Base-by-base conservation (phyloP, 352 stramenopile species). In the Pythium chondricola region DNA sequence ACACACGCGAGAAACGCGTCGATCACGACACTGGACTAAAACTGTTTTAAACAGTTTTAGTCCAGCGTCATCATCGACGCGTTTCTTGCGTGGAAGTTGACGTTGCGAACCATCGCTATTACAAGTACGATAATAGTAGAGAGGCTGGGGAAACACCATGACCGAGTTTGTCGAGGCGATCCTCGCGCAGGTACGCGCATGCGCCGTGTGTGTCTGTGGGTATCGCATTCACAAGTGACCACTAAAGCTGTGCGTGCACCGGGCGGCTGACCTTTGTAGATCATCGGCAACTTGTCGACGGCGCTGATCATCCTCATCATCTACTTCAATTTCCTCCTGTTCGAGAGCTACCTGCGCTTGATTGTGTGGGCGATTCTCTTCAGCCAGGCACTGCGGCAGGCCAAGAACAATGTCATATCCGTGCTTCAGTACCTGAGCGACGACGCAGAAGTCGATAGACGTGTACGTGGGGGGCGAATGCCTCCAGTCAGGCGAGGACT, bases 321-420 rank as follows among this genome's bases (percentile, higher is more conserved):
- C 58, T 94, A 94, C 63, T 92, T 92, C 58, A 94, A 94, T 68
- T 94, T 94, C 56, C 61, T 92, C 35, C 67, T 94, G 45, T 94
- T 94, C 41, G 83, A 94, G 66, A 90, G 86, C 71, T 94, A 94
- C 61, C 43, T 92, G 56, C 70, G 81, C 6, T 65, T 94, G 31
- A 94, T 94, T 44, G 75, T 94, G 13, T 94, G 83, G 83, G 78
- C 79, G 32, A 88, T 92, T 50, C 52, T 94, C 31, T 89, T 88
- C 67, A 91, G 78, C 40, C 80, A 94, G 39, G 83, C 83, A 36
- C 68, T 94, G 58, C 78, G 83, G 3, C 80, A 89, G 43, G 80
- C 83, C 38, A 94, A 92, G 60, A 90, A 86, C 48, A 92, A 88
- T 33, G 73, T 94, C 46, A 62, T 90, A 17, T 75, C 74, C 4